phyloP scores from a whole-genome alignment of 352 stramenopile species.

The Phytophthora agathidicida region DNA sequence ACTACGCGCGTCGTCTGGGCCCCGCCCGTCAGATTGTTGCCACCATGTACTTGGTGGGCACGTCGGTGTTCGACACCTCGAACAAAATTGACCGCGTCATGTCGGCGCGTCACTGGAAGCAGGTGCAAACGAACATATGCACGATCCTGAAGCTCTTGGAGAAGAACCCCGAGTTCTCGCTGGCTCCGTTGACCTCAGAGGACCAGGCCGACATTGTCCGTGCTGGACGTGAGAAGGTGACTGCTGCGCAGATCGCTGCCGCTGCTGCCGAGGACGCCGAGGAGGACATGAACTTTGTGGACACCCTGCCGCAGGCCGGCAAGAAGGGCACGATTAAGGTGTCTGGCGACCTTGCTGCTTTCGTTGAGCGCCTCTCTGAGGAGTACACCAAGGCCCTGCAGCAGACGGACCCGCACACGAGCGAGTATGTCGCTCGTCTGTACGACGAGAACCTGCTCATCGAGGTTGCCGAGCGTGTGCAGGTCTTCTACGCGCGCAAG shows the following conservation, averaged over 20 bases:
- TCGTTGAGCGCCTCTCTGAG: slow-evolving; percentile 94
- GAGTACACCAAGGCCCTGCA: slow-evolving; percentile 99
- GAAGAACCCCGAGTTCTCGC: slow-evolving; percentile 82
- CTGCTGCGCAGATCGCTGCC: slow-evolving; percentile 57
- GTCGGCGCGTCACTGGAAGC: slow-evolving; percentile 78
- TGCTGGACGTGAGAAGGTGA: slow-evolving; percentile 72
- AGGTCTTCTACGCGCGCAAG: slow-evolving; percentile 92
- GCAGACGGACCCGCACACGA: slow-evolving; percentile 95
- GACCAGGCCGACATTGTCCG: slow-evolving; percentile 88
- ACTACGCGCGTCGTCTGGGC: slow-evolving; percentile 78
- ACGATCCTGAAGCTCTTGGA: slow-evolving; percentile 79
- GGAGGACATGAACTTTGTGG: slow-evolving; percentile 84
- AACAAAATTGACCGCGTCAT: slow-evolving; percentile 89
- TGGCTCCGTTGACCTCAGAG: slow-evolving; percentile 76
- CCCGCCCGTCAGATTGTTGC: slow-evolving; percentile 78
- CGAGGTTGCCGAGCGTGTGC: slow-evolving; percentile 83
- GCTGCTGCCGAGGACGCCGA: slow-evolving; percentile 77
- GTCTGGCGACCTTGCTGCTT: slow-evolving; percentile 87
- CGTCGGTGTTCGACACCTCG: slow-evolving; percentile 84
- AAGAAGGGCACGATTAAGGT: slow-evolving; percentile 88
- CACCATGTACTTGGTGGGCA: slow-evolving; percentile 83
- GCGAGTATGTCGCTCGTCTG: slow-evolving; percentile 95
- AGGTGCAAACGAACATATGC: slow-evolving; percentile 64
- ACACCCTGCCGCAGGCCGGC: slow-evolving; percentile 71
- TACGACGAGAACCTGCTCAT: slow-evolving; percentile 94